phyloP scores from a whole-genome alignment of 2,329 filamentous ascomycete genomes.

The Phyllosticta citriasiana region DNA sequence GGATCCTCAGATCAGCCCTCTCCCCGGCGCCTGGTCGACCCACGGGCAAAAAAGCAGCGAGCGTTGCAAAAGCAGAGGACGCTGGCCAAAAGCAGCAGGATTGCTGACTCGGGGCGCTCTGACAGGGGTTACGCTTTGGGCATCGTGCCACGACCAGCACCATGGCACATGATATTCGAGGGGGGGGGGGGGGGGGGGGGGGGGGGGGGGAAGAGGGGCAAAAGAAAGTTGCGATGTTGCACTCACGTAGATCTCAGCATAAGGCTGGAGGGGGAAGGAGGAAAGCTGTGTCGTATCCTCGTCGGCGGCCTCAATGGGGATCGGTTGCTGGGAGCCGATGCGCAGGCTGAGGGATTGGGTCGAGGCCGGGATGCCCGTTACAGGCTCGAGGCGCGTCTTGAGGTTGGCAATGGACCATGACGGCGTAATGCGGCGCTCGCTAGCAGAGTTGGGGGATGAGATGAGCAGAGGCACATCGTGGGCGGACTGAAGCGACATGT shows the following conservation, averaged over 20 bases:
- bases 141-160: conserved; percentile 17
- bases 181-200: background rate
- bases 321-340: conserved; percentile 49
- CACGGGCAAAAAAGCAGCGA: background rate
- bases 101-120: background rate
- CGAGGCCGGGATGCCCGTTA: conserved; percentile 80
- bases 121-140: background rate
- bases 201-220: conserved; percentile 7
- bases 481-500: conserved; percentile 30
- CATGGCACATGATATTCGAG: conserved; percentile 15
- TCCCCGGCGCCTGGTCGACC: background rate
- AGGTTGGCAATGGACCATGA: conserved; percentile 81
- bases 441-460: conserved; percentile 64
- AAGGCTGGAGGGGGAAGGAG: conserved; percentile 57
- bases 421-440: conserved; percentile 84
- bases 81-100: background rate
- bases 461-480: conserved; percentile 68
- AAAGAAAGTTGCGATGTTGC: conserved; percentile 12
- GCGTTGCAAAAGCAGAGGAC: background rate
- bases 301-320: conserved; percentile 58
- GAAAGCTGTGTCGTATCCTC: conserved; percentile 61
- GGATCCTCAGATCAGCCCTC: background rate
- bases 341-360: conserved; percentile 68
- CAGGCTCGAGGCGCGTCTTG: conserved; percentile 79
- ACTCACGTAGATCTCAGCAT: conserved; percentile 74